Evolutionary conservation across 2,329 filamentous ascomycete species (phyloP), one percentile per base, ranked within the genome.

Genomic region (Dryadomyces sulphureus): DNA sequence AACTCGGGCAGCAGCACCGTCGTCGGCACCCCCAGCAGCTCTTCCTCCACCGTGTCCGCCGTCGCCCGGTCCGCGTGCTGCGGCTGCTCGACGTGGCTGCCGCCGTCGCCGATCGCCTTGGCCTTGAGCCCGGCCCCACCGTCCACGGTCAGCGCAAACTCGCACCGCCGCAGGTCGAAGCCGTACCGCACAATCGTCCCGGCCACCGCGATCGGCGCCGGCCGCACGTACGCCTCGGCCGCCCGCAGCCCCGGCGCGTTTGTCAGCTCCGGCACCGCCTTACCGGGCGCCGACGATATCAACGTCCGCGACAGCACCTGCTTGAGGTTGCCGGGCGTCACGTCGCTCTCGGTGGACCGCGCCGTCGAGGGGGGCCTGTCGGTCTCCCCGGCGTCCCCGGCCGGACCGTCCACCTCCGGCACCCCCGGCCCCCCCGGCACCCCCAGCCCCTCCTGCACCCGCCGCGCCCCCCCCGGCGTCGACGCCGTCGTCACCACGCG

Each of bases 151-250:
- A 98, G 70, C 5, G 72, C 79, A 61, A 94, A 96, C 9, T 73
- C 74, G 59, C 84, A 90, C 49, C 73, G 82, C 41, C 75, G 76
- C 45, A 98, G 69, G 59, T 95, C 87, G 56, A 98, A 98, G 2
- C 79, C 82, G 56, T 85, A 84, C 9, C 73, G 69, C 2, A 73
- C 59, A 14, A 95, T 68, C 24, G 74, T 72, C 9, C 92, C 92
- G 42, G 80, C 79, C 0, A 84, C 84, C 4, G 72, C 69, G 22
- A 89, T 79, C 0, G 92, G 86, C 1, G 82, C 81, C 0, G 92
- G 92, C 2, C 92, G 81, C 30, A 96, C 78, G 56, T 87, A 96
- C 1, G 93, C 90, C 63, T 98, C 90, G 4, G 89, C 90, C 1
- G 90, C 92, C 34, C 92, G 83, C 56, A 83, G 86, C 1, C 92